Evolutionary conservation across 345 rosid species (phyloP).

Genomic region (Fremontodendron californicum): DNA sequence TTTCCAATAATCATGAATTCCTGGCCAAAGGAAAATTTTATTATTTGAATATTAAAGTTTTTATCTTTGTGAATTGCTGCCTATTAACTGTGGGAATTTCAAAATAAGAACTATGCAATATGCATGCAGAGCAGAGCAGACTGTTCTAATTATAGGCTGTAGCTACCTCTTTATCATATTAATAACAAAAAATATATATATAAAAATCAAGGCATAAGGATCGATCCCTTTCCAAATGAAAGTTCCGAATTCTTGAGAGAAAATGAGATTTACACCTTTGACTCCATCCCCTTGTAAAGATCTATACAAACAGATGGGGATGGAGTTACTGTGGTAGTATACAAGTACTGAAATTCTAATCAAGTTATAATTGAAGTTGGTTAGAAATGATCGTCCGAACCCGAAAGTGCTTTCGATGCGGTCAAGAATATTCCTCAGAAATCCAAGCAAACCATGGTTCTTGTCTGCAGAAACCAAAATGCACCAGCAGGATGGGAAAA

Average conservation of each 20-base stretch:
- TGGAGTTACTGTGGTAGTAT: constrained; percentile 26
- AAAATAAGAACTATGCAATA: neutral
- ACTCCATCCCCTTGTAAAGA: constrained; percentile 16
- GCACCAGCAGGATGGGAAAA: constrained; percentile 38
- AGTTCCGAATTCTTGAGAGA: neutral
- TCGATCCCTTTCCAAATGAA: neutral
- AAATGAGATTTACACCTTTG: constrained; percentile 30
- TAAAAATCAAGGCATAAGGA: constrained; percentile 14
- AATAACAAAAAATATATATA: neutral
- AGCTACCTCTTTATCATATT: neutral
- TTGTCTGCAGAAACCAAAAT: neutral
- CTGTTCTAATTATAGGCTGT: neutral
- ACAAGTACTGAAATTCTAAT: constrained; percentile 26
- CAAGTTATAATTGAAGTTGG: constrained; percentile 29
- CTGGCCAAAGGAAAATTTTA: no score
- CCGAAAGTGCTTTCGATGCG: neutral
- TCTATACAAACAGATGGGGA: constrained; percentile 36
- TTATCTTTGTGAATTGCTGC: neutral
- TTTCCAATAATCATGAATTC: no score
- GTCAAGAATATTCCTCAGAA: neutral
- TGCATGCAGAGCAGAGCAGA: no score
- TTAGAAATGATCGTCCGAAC: constrained; percentile 25
- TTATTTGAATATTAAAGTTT: no score
- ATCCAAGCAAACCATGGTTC: neutral
- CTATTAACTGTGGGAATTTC: neutral